Conservation (phyloP, 202 grass and related monocot genomes). For the Schoenoplectus tabernaemontani region DNA sequence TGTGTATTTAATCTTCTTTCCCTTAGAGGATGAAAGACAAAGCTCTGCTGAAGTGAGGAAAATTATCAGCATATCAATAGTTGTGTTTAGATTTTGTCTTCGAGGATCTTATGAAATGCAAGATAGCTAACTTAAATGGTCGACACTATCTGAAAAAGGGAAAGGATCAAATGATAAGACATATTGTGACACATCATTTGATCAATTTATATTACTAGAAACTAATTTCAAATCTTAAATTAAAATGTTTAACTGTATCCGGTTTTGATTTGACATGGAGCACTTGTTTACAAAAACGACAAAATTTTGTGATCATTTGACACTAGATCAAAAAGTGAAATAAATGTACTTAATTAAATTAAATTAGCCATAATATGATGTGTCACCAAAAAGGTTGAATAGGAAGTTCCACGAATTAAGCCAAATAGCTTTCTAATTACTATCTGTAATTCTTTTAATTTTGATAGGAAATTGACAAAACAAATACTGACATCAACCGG, state of each 20-base stretch:
- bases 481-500: constrained; percentile 73
- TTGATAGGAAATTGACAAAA: constrained; percentile 85
- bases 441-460: background rate
- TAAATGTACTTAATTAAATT: no score
- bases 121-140: background rate
- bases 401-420: background rate
- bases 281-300: background rate
- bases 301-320: no score
- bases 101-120: background rate
- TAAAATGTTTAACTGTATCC: background rate
- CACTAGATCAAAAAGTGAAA: no score
- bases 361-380: no score
- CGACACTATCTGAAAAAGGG: background rate
- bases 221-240: background rate
- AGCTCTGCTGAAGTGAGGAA: background rate
- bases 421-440: background rate
- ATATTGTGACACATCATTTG: background rate
- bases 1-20: background rate
- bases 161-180: background rate
- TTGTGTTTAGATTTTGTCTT: background rate
- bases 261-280: background rate
- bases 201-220: background rate
- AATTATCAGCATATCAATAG: background rate
- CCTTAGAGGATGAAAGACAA: background rate
- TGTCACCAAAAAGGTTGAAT: no score